A percentile compares a stretch with the other conserved stretches of the same genome.
phyloP scores from a whole-genome alignment of 1,284 basidiomycete genomes.

The Leccinum brunneo-olivaceum region DNA sequence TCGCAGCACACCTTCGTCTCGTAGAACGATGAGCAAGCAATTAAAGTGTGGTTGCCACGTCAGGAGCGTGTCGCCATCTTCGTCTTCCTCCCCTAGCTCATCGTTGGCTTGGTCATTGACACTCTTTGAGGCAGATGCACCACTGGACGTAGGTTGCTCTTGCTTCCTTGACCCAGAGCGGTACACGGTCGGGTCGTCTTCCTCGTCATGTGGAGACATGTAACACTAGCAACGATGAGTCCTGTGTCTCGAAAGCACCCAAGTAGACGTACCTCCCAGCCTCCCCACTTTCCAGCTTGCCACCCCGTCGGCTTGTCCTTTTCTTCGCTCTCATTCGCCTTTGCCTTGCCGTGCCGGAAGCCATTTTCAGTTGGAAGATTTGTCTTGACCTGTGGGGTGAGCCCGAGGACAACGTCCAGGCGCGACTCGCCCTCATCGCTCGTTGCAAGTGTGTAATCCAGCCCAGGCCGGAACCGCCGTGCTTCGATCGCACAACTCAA shows the following conservation, averaged over 20 bases:
- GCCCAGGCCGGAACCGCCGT: conserved; percentile 83
- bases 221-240: conserved; percentile 57
- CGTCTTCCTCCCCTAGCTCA: conserved; percentile 47
- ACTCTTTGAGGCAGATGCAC: conserved; percentile 13
- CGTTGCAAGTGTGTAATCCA: conserved; percentile 94
- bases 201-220: conserved; percentile 89
- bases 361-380: conserved; percentile 6
- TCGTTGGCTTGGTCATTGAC: conserved; percentile 27
- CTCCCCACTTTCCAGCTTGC: conserved; percentile 80
- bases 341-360: conserved; percentile 15
- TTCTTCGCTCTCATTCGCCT: conserved; percentile 25
- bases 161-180: conserved; percentile 58
- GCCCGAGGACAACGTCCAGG: conserved; percentile 84
- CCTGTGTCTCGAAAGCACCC: not conserved
- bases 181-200: conserved; percentile 92
- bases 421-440: conserved; percentile 79
- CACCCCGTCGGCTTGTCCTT: conserved; percentile 47
- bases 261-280: conserved; percentile 72
- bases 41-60: conserved; percentile 92
- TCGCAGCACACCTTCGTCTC: conserved; percentile 89
- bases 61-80: conserved; percentile 80
- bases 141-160: conserved; percentile 9
- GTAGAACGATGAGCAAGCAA: conserved; percentile 80
- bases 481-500: conserved; percentile 71
- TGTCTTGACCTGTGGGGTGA: conserved; percentile 63